Evolutionary conservation across 192 early-diverging fungal species (phyloP), one percentile per base, ranked within the genome.

Genomic region (Blastocladiella britannica): DNA sequence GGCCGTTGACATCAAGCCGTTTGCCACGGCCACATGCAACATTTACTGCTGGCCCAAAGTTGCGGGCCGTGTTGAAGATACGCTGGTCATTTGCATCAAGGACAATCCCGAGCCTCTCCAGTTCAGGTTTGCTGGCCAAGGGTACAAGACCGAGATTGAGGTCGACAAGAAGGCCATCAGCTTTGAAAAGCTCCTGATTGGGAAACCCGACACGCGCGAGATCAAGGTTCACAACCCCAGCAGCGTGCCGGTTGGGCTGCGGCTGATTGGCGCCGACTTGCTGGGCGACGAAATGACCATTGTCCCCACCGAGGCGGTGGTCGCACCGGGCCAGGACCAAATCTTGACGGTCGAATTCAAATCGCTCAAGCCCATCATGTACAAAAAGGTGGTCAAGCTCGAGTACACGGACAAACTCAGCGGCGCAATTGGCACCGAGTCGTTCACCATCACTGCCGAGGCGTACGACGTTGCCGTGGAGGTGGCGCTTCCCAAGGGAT

Each of bases 391-490:
- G 0, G 61, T 81, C n/a, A 52, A 61, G 30, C 57, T 81, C 20
- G 79, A 81, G 65, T 71, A 77, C 6, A 66, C 62, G 28, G 79
- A 81, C 58, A 58, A 37, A 15, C 29, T 28, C 12, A 61, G 57
- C 37, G 37, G 37, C 15, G 12, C n/a, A 4, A 47, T 6, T 9
- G 37, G 37, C 37, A 57, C 60, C 8, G 76, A 80, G 9, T 72
- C 67, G 37, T 69, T 81, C 27, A 28, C 78, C 7, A 65, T 81
- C 5, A 77, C 74, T 0, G 75, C 76, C 5, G 79, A 81, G 67
- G 79, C 79, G 0, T 81, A 80, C 58, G 79, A 81, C 58, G 71
- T 80, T 53, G 66, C 77, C 1, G 66, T 80, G 61, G 79, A 81
- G 56, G 54, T 81, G 5, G 78, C 80, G 52, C 78, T 80, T 52